A percentile compares a stretch with the other conserved stretches of the same genome.
These are phyloP conservation scores for Fusarium ambrosium DNA, from an alignment of 2,329 filamentous ascomycete genomes.

Conservation along the genomic window DNA sequence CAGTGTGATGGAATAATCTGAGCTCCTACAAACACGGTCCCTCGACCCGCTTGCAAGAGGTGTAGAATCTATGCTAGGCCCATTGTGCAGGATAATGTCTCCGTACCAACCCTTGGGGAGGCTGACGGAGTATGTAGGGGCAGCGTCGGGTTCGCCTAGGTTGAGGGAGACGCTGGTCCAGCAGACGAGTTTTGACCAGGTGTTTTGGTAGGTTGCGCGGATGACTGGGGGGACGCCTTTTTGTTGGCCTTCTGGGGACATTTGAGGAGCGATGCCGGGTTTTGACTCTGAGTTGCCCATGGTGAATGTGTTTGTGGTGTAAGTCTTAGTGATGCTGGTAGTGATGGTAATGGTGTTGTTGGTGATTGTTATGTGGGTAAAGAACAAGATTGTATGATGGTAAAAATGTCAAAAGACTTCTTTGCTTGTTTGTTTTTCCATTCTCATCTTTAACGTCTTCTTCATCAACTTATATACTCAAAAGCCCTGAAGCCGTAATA, in stretches of 20 bases:
- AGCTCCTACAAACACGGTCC: neutral
- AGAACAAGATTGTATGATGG: neutral
- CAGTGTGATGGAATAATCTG: constrained; percentile 33
- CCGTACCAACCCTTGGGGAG: constrained; percentile 27
- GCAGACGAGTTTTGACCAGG: constrained; percentile 20
- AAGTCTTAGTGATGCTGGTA: neutral
- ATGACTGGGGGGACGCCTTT: constrained; percentile 26
- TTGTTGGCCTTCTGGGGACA: constrained; percentile 13
- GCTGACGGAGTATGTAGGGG: constrained; percentile 30
- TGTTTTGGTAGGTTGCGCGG: constrained; percentile 29
- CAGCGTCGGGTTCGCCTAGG: constrained; percentile 26
- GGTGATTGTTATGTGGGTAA: neutral
- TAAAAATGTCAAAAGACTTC: neutral
- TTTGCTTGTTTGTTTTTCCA: neutral
- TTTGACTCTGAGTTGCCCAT: constrained; percentile 40
- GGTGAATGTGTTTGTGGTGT: neutral
- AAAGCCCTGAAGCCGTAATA: neutral
- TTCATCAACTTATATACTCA: neutral
- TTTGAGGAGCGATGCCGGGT: constrained; percentile 8
- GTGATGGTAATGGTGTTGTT: neutral
- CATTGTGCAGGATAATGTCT: constrained; percentile 37
- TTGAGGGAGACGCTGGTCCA: constrained; percentile 5
- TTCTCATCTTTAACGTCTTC: neutral
- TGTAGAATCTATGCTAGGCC: constrained; percentile 11
- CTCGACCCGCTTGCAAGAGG: constrained; percentile 22